These are phyloP conservation scores for Kuraishia capsulata DNA, from an alignment of 805 yeast species.

Conservation along the genomic window DNA sequence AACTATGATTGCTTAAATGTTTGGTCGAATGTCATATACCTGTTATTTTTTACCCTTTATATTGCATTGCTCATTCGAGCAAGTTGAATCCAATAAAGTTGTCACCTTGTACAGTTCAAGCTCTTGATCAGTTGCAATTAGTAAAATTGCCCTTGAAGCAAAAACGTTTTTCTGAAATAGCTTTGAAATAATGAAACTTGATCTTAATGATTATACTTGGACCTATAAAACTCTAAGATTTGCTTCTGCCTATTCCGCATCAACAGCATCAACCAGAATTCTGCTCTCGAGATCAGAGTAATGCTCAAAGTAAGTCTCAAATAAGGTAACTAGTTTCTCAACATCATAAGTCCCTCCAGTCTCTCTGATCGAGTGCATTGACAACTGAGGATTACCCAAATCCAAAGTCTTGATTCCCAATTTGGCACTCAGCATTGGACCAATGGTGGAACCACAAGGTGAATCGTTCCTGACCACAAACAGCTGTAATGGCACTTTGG, in stretches of 20 bases:
- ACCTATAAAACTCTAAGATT: too few species aligned
- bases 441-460: conserved; percentile 95
- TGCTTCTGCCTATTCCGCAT: not conserved
- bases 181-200: too few species aligned
- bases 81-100: not conserved
- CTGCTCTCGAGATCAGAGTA: conserved; percentile 30
- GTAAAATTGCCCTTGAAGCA: too few species aligned
- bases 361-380: conserved; percentile 93
- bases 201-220: too few species aligned
- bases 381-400: conserved; percentile 83
- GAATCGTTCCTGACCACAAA: conserved; percentile 92
- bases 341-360: conserved; percentile 80
- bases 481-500: conserved; percentile 75
- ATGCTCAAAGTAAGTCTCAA: conserved; percentile 49
- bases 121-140: too few species aligned
- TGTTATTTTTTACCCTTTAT: too few species aligned
- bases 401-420: conserved; percentile 84
- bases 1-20: conserved; percentile 25
- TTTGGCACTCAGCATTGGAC: conserved; percentile 84
- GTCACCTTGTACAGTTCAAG: not conserved
- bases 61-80: too few species aligned
- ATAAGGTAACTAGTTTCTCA: conserved; percentile 49
- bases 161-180: too few species aligned
- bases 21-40: not conserved
- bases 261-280: conserved; percentile 21